Evolutionary conservation across 1,284 basidiomycete genomes (phyloP).

Genomic region (Cryptococcus maquisensis): DNA sequence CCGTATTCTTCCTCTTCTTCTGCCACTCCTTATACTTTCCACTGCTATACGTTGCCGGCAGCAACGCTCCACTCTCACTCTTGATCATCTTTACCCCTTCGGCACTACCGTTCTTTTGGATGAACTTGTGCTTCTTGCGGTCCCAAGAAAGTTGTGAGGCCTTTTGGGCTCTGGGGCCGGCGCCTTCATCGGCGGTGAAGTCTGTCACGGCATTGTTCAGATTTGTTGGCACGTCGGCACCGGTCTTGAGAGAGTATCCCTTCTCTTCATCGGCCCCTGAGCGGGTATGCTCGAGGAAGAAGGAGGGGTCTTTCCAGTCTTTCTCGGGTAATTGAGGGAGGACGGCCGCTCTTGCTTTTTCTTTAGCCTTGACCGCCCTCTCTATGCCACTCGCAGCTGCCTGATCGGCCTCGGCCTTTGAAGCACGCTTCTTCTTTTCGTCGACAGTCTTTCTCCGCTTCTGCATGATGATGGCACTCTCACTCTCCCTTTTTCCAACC

Average conservation of each 20-base stretch:
- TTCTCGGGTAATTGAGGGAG: constrained; percentile 5
- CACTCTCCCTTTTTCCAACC: constrained; percentile 67
- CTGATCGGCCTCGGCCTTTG: neutral
- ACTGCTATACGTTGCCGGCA: constrained; percentile 91
- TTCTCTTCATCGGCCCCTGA: constrained; percentile 79
- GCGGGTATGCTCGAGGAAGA: constrained; percentile 88
- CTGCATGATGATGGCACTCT: constrained; percentile 76
- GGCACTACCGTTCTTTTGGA: constrained; percentile 69
- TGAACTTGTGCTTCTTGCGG: constrained; percentile 93
- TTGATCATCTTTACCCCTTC: constrained; percentile 94
- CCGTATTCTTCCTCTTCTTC: neutral
- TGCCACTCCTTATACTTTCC: constrained; percentile 97
- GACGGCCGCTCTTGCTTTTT: neutral
- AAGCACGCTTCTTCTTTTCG: constrained; percentile 43
- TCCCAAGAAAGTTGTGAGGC: constrained; percentile 77
- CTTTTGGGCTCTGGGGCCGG: constrained; percentile 61
- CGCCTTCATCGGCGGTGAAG: constrained; percentile 73
- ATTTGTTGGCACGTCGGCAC: constrained; percentile 78
- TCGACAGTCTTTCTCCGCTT: constrained; percentile 66
- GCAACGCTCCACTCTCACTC: constrained; percentile 83
- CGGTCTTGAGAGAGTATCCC: constrained; percentile 82
- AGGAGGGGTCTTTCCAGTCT: constrained; percentile 71
- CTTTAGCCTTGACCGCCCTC: neutral
- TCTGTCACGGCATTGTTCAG: constrained; percentile 77
- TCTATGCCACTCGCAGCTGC: neutral